phyloP scores from a whole-genome alignment of 768 basidiomycete genomes.

The Psilocybe sp. region DNA sequence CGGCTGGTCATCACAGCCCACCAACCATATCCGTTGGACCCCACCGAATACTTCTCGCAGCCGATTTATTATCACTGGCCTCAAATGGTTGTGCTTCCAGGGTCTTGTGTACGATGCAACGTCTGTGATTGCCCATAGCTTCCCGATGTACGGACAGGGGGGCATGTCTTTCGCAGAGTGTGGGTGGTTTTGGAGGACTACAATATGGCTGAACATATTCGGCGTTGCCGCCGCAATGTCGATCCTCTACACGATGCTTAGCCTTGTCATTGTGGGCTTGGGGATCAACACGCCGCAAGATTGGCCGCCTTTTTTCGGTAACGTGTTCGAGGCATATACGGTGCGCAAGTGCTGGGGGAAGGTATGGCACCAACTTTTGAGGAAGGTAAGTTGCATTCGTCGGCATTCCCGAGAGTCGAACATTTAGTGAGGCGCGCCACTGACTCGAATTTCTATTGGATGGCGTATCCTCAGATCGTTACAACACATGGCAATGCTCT shows the following conservation, averaged over 20 bases:
- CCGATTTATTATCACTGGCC: slow-evolving; percentile 2
- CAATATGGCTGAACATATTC: too few relatives aligned
- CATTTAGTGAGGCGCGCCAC: too few relatives aligned
- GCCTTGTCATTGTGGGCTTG: slow-evolving; percentile 19
- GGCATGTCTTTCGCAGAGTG: too few relatives aligned
- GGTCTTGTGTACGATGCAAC: slow-evolving; percentile 1
- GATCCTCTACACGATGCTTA: slow-evolving; percentile 6
- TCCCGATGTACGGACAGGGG: too few relatives aligned
- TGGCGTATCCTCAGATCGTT: slow-evolving; percentile 23
- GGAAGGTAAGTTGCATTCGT: too few relatives aligned
- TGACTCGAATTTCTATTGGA: too few relatives aligned
- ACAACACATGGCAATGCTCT: slow-evolving; percentile 23
- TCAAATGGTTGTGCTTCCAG: neutral
- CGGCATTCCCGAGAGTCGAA: too few relatives aligned
- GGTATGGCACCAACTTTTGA: slow-evolving; percentile 38
- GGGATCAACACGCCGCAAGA: slow-evolving; percentile 27
- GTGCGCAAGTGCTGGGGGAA: slow-evolving; percentile 40
- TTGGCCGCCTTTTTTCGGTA: slow-evolving; percentile 42
- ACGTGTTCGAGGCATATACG: slow-evolving; percentile 10
- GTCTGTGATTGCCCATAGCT: too few relatives aligned
- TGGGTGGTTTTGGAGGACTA: too few relatives aligned
- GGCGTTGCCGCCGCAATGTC: neutral
- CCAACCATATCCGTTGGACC: neutral
- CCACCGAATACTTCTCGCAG: neutral
- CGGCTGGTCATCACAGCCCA: neutral